Percentiles rank a stretch among this genome's conserved stretches.
Evolutionary conservation across 163 green algal genomes (phyloP).

Genomic region (Volvox carteri): DNA sequence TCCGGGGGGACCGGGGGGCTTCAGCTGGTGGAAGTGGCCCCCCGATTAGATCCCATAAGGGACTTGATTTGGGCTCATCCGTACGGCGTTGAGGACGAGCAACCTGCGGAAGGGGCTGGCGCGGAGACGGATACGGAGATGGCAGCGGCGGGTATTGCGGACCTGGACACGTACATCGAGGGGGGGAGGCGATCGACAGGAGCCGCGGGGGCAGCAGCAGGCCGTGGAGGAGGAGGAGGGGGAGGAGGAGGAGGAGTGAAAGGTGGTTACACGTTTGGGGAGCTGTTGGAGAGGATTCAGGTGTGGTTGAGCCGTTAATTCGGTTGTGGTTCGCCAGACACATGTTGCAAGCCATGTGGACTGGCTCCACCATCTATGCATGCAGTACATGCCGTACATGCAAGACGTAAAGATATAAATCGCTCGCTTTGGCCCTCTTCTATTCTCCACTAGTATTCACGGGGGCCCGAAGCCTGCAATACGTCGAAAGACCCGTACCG

Average conservation of each 20-base stretch:
- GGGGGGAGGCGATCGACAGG: no score
- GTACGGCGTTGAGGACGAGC: constrained; percentile 61
- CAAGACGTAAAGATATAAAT: no score
- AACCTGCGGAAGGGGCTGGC: not conserved
- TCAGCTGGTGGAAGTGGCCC: constrained; percentile 56
- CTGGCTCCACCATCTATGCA: no score
- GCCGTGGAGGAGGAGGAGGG: not conserved
- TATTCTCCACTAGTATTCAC: not conserved
- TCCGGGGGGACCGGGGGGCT: no score
- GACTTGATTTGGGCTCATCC: constrained; percentile 61
- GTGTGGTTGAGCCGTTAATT: constrained; percentile 38
- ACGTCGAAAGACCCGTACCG: no score
- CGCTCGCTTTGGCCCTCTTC: no score
- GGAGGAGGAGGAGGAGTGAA: not conserved
- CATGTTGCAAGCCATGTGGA: no score
- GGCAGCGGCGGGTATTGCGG: not conserved
- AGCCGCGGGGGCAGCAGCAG: not conserved
- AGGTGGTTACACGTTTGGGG: constrained; percentile 59
- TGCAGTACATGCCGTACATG: no score
- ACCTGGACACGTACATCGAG: no score
- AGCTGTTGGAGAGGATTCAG: constrained; percentile 73
- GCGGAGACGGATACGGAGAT: not conserved
- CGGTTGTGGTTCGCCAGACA: not conserved
- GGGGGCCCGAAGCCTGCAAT: no score
- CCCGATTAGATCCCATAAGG: constrained; percentile 66